phyloP scores from a whole-genome alignment of 2,329 filamentous ascomycete genomes.

The Colletotrichum graminicola region DNA sequence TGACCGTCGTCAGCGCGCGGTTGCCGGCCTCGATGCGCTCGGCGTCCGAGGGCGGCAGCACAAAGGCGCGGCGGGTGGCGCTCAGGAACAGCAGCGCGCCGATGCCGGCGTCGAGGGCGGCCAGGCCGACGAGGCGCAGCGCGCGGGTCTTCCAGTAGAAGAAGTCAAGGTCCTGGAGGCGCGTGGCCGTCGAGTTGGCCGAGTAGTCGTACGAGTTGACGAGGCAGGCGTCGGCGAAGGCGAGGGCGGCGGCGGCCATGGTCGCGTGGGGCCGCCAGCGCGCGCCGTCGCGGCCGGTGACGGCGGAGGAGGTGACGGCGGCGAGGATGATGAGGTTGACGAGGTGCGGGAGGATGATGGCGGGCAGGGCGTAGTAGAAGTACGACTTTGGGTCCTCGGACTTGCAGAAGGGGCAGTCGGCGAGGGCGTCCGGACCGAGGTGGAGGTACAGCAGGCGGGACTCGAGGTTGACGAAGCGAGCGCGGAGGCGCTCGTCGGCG shows the following conservation, averaged over 20 bases:
- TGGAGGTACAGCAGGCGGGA: slow-evolving; percentile 85
- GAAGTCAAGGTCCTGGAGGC: slow-evolving; percentile 73
- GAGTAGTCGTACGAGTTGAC: slow-evolving; percentile 75
- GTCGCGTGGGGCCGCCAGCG: slow-evolving; percentile 80
- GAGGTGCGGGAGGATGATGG: slow-evolving; percentile 82
- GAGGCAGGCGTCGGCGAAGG: slow-evolving; percentile 74
- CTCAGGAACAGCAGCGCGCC: slow-evolving; percentile 79
- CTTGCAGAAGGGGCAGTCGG: slow-evolving; percentile 85
- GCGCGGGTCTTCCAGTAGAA: slow-evolving; percentile 78
- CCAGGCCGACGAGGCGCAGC: slow-evolving; percentile 73
- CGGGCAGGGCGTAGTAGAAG: slow-evolving; percentile 83
- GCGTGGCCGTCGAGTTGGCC: slow-evolving; percentile 71
- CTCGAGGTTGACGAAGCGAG: slow-evolving; percentile 77
- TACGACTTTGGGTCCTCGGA: slow-evolving; percentile 78
- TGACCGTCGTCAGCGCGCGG: slow-evolving; percentile 67
- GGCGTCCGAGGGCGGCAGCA: slow-evolving; percentile 68
- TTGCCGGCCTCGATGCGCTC: slow-evolving; percentile 75
- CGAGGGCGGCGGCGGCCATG: slow-evolving; percentile 69
- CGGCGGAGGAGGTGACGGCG: slow-evolving; percentile 75
- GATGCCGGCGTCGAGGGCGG: slow-evolving; percentile 72
- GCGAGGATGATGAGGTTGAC: slow-evolving; percentile 80
- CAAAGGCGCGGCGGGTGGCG: slow-evolving; percentile 83
- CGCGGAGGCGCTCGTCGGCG: slow-evolving; percentile 73
- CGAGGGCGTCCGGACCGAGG: slow-evolving; percentile 80
- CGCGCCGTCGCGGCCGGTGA: slow-evolving; percentile 73